Base-by-base conservation (phyloP, 306 rosid genomes). In the Fragaria iinumae region DNA sequence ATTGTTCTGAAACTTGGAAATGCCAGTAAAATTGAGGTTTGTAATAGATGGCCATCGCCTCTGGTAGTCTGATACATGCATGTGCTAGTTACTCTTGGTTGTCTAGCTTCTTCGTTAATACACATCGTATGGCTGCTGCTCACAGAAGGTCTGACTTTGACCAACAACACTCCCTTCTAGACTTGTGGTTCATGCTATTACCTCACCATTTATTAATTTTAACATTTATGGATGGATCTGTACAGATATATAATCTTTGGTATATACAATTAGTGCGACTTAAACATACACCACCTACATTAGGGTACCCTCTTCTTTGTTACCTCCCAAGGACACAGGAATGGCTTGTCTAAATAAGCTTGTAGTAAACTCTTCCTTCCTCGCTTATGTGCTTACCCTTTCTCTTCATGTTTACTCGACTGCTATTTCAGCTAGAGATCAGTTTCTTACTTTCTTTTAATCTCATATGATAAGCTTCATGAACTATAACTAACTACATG, bases 61-160 rank as follows among this genome's bases (percentile, higher is more conserved):
- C 59, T 69, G 68, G 17, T 52, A 12, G 47, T 8, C 12, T 17
- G 29, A 41, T 41, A 27, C 36, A 41, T 25, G 80, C 68, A 77
- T 53, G 74, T 77, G 80, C 65, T 39, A 41, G 64, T 39, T 55
- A 9, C 50, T 23, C 29, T 49, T 36, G 41, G 53, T 70, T 68
- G 57, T 53, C 45, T 32, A 32, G 4, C 49, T 13, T 76, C 45
- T 25, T 70, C 44, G 55, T 41, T 56, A 12, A 6, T 63, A n/a
- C 12, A 38, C 55, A 21, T 48, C 53, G 18, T 34, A 11, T 39
- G 65, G 38, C 65, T 66, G 38, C 65, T 66, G 65, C 73, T 69
- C 49, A 52, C 11, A 71, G 11, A 29, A 29, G 43, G 62, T 21
- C 52, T 48, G 70, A 65, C 48, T 17, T 34, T 65, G 77, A 70